Evolutionary conservation across 78 protist genomes (phyloP).

Genomic region (Isochrysis galbana): DNA sequence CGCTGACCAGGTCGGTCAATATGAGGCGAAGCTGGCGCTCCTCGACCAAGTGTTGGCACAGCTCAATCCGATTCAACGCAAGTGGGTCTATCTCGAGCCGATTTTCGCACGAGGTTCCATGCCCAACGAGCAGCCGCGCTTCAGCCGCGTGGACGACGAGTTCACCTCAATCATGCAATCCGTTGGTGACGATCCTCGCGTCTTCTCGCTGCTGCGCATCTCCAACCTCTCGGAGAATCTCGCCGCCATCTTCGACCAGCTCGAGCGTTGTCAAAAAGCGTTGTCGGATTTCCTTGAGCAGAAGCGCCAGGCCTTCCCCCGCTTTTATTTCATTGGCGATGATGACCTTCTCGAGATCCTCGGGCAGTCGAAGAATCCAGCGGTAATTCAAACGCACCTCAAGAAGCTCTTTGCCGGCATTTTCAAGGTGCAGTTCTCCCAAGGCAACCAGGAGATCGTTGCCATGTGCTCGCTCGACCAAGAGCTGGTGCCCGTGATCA

Average conservation of each 20-base stretch:
- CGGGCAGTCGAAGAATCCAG: constrained; percentile 65
- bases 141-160: constrained; percentile 72
- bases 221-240: constrained; percentile 37
- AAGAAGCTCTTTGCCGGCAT: constrained; percentile 85
- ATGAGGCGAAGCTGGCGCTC: constrained; percentile 48
- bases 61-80: constrained; percentile 77
- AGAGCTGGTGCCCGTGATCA: constrained; percentile 62
- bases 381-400: constrained; percentile 78
- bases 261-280: constrained; percentile 75
- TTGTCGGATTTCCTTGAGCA: constrained; percentile 84
- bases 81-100: constrained; percentile 93
- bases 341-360: constrained; percentile 91
- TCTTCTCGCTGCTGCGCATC: constrained; percentile 27
- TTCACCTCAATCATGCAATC: constrained; percentile 58
- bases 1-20: constrained; percentile 27
- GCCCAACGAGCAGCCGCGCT: constrained; percentile 82
- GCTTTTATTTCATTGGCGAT: constrained; percentile 95
- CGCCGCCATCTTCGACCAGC: constrained; percentile 59
- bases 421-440: constrained; percentile 49
- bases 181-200: constrained; percentile 37
- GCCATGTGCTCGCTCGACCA: constrained; percentile 58
- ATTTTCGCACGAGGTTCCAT: constrained; percentile 84
- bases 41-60: constrained; percentile 54
- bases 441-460: not conserved
- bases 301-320: constrained; percentile 85